Base-by-base conservation (phyloP, 306 rosid species). In the Ceratonia siliqua region DNA sequence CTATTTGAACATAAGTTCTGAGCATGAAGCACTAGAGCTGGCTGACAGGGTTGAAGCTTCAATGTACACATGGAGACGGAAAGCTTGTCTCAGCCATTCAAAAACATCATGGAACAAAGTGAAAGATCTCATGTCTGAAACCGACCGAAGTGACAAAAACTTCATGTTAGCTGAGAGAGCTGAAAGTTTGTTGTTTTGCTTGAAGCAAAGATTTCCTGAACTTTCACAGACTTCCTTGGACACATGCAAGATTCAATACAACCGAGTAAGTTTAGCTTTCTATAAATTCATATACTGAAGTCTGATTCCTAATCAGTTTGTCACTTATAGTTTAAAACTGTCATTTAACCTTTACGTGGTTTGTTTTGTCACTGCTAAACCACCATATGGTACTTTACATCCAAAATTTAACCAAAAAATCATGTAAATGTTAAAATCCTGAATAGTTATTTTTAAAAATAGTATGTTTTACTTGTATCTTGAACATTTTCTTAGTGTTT, bases 151-250 rank as follows among this genome's bases (percentile, higher is more conserved):
- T 22, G 99, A 95, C 87, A 95, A 90, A 66, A 95, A 95, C 78
- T 89, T 79, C 78, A 53, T 79, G 15, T 83, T 95, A 74, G 99
- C 99, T 1, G 96, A 95, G 35, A 92, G 90, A 85, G 98, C 99
- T 1, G 98, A 89, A 63, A 85, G 77, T 39, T 67, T 92, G 35
- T 61, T 95, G 62, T 79, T 92, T 70, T 78, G 90, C 75, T 78
- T 95, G 89, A 95, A 90, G 87, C 97, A 87, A 79, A 89, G 92
- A 72, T 95, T 81, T 72, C 99, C 99, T 78, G 97, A 89, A 81
- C 96, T 95, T 49, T 86, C 98, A 30, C 99, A 95, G 82, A 92
- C 99, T 67, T 84, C 98, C 66, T 77, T 95, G 85, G 99, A 95
- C 82, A 76, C 96, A 22, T 80, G 85, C 92, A 95, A 95, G 85